Base-by-base conservation (phyloP, 495 filamentous ascomycete species). In the Collariella sp. region DNA sequence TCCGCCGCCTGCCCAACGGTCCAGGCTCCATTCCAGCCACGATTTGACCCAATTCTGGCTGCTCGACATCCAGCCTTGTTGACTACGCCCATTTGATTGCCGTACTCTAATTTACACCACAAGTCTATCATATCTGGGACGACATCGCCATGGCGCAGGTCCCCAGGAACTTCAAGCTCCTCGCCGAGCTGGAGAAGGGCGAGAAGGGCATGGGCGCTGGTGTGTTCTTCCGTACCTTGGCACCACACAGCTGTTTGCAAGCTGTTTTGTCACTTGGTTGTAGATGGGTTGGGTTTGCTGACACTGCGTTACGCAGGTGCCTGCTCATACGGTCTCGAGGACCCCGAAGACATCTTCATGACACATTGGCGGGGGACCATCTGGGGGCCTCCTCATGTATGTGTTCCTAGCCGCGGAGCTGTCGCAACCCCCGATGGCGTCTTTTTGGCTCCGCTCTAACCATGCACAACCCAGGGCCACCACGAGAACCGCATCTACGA, bases 401-500 rank as follows among this genome's bases (percentile, higher is more conserved):
- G 55, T 36, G 16, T 1, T 16, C 7, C n/a, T 26, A 52, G 1
- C 20, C 20, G 22, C 46, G n/a, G 39, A 22, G n/a, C 20, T 26
- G 9, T 36, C 46, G 9, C 20, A 15, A 0, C 10, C 38, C 20
- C 22, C 26, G 5, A 9, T n/a, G n/a, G n/a, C n/a, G 26, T 9
- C 26, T 5, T 31, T 31, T 4, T 9, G 9, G 26, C 26, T 2
- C 52, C 2, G 43, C 16, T 33, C 54, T 62, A 52, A 62, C 58
- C 38, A 3, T 29, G 5, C 39, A 15, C 23, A 22, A 20, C 43
- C 2, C 61, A 98, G 94, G 91, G 88, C 63, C 85, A 85, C 46
- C 93, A 97, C 64, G 94, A 98, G 75, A 97, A 97, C 71, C 86
- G 93, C 55, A 98, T 98, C 72, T 98, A 98, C 77, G 91, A 86